Evolutionary conservation across 129 eudicot species (phyloP), one percentile per base, ranked within the genome.

Genomic region (Lactuca sativa): DNA sequence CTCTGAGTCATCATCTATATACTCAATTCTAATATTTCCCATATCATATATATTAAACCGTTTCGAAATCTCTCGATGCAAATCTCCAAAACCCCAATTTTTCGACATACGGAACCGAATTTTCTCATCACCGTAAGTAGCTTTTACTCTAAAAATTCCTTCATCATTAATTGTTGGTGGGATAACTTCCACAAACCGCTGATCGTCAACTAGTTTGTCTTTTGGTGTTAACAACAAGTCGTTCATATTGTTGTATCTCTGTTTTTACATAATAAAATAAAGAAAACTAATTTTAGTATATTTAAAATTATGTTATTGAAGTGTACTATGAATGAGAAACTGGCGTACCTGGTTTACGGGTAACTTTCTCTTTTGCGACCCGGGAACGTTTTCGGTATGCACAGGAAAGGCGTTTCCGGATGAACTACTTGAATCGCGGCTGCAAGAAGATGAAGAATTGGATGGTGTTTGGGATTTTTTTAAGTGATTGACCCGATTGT

Each of bases 1-100:
- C 66, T 86, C 92, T 18, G 81, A 74, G 10, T 86, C 92, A 64
- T 86, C 86, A 38, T 86, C 92, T 62, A 83, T 69, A 64, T 83
- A 86, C 88, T 83, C 78, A 10, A 86, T 12, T 36, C 59, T 73
- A 4, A 81, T 51, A 44, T 68, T 61, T 5, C 64, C 78, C 54
- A 74, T 41, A 32, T 63, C 76, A 2, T 74, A 81, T 31, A 71
- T 56, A 40, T 56, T 77, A 64, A 80, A 86, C 53, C 92, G 83
- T 71, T 67, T 83, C 17, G 48, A 34, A 25, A 86, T 78, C 68
- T 86, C 88, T 49, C 40, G 64, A 34, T 78, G 72, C 74, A 86
- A 34, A 8, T 83, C 84, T 10, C 36, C 67, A 56, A 83, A 86
- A 9, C 78, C 43, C 84, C 82, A 80, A 33, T 64, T 9, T 52